Evolutionary conservation across 2,329 filamentous ascomycete genomes (phyloP).

Genomic region (Diaporthe citriasiana): DNA sequence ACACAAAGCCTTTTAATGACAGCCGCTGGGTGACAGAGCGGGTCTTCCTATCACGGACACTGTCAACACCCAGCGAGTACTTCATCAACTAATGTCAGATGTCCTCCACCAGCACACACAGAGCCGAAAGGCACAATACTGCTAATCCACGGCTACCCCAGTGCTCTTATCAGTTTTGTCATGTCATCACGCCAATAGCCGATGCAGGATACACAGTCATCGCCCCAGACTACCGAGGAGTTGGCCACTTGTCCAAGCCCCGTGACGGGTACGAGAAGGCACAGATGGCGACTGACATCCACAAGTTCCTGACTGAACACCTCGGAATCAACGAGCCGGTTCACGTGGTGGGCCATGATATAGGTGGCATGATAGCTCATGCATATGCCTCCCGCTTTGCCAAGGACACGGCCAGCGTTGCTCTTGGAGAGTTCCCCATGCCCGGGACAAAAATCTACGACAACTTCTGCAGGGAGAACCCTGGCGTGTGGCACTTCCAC

Average conservation of each 20-base stretch:
- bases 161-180: constrained; percentile 17
- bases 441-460: constrained; percentile 1
- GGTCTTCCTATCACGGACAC: not conserved
- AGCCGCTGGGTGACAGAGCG: constrained; percentile 4
- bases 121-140: constrained; percentile 1
- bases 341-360: not conserved
- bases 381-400: constrained; percentile 4
- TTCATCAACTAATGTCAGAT: constrained; percentile 12
- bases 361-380: not conserved
- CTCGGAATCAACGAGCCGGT: not conserved
- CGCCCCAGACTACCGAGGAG: constrained; percentile 1
- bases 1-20: not conserved
- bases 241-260: not conserved
- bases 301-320: not conserved
- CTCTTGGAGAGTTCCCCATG: not conserved
- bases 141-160: constrained; percentile 5
- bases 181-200: constrained; percentile 7
- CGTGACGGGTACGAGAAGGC: constrained; percentile 2
- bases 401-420: not conserved
- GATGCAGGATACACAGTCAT: not conserved
- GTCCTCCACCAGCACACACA: not conserved
- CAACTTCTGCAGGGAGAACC: not conserved
- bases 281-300: not conserved
- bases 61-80: not conserved
- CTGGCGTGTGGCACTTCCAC: constrained; percentile 7